Evolutionary conservation across 2,329 filamentous ascomycete species (phyloP).

Genomic region (Chaetomium strumarium): DNA sequence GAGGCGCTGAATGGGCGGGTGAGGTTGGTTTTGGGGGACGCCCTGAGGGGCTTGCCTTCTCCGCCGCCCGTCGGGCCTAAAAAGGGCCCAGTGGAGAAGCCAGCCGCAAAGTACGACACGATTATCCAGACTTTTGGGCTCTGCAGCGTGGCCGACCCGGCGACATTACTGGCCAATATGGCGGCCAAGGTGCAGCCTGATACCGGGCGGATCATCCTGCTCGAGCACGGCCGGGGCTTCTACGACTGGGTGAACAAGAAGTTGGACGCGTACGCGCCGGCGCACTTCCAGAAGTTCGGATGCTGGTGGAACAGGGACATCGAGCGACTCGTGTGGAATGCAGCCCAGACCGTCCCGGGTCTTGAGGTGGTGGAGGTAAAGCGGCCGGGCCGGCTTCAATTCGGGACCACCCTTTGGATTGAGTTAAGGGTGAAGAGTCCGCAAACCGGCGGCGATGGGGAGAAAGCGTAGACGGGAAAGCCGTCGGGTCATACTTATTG

Average conservation of each 20-base stretch:
- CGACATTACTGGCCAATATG: conserved; percentile 47
- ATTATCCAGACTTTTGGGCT: conserved; percentile 60
- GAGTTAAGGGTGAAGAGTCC: conserved; percentile 43
- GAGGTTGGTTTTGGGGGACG: conserved; percentile 45
- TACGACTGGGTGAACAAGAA: conserved; percentile 50
- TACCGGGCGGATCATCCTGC: conserved; percentile 53
- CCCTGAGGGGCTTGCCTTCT: conserved; percentile 38
- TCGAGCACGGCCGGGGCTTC: conserved; percentile 57
- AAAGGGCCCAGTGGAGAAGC: not conserved
- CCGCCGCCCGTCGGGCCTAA: conserved; percentile 23
- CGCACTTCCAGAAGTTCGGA: conserved; percentile 54
- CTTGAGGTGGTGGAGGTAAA: conserved; percentile 51
- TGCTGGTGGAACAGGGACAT: conserved; percentile 67
- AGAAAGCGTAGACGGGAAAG: not conserved
- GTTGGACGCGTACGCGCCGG: conserved; percentile 49
- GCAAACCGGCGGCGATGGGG: not conserved
- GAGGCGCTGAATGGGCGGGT: conserved; percentile 38
- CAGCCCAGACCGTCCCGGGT: conserved; percentile 42
- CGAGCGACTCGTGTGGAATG: conserved; percentile 47
- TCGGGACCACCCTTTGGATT: conserved; percentile 54
- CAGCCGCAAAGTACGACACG: conserved; percentile 49
- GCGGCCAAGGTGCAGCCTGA: conserved; percentile 46
- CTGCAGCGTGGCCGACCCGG: conserved; percentile 55
- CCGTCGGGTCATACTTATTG: not conserved
- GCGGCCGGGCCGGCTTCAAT: conserved; percentile 46